Evolutionary conservation across 2,329 filamentous ascomycete species (phyloP), one percentile per base, ranked within the genome.

Genomic region (Colletotrichum sublineola): DNA sequence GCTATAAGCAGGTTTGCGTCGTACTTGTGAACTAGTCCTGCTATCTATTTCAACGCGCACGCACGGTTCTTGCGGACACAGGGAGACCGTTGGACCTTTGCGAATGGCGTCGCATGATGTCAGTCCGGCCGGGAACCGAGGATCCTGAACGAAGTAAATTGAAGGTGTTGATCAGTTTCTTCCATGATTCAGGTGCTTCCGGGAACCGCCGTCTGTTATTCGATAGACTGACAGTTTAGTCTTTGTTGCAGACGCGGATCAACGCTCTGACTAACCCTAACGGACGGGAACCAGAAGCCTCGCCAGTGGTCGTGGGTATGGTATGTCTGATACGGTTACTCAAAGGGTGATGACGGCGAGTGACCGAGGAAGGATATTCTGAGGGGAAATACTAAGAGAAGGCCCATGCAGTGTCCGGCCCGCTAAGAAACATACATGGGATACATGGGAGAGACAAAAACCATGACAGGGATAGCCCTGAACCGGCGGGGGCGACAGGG

Each of bases 351-450:
- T n/a, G 64, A 44, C 50, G 50, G 64, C 56, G 38, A 65, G 60
- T 36, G 63, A 57, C 67, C 60, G 60, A 65, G 68, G 58, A 24
- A 44, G 40, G 44, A 11, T 38, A 60, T 57, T 61, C 14, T 38
- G 29, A 48, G 52, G 58, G 15, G 20, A 42, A 60, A 42, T 50
- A 52, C 55, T 60, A 64, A 69, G 66, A 72, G 36, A 68, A 53
- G 66, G 40, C 66, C 53, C 69, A 72, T 72, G 66, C 40, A 69
- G 60, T 55, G 55, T 40, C 66, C 66, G 69, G 69, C 66, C 69
- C 69, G 69, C 69, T 40, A 53, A 72, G 60, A 64, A 67, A 72
- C 69, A 72, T 69, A 65, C 66, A 69, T 69, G 66, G 60, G 60
- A 65, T 64, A 72, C 66, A 72, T 69, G 60, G 66, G 65, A 64